Percentiles rank a stretch among this genome's conserved stretches.
phyloP scores from a whole-genome alignment of 306 rosid species.

The Ormosia semicastrata region DNA sequence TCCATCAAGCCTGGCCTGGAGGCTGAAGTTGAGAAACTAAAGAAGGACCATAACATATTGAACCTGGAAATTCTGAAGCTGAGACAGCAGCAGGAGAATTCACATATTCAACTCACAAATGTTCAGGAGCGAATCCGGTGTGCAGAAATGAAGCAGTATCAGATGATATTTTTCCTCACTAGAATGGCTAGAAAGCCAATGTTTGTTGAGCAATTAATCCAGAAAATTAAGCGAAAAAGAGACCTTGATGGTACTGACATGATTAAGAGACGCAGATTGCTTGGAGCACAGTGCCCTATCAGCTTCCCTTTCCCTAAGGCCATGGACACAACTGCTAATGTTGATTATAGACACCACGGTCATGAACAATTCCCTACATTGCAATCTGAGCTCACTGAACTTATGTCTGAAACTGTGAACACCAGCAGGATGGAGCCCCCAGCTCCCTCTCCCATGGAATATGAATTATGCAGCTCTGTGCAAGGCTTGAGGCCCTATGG shows the following conservation, averaged over 20 bases:
- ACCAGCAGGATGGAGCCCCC: slow-evolving; percentile 17
- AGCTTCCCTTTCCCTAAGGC: slow-evolving; percentile 17
- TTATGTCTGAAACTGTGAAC: slow-evolving; percentile 27
- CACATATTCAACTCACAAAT: slow-evolving; percentile 44
- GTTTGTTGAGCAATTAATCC: slow-evolving; percentile 47
- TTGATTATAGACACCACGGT: slow-evolving; percentile 34
- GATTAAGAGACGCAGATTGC: slow-evolving; percentile 59
- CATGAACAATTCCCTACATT: slow-evolving; percentile 28
- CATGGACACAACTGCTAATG: slow-evolving; percentile 4
- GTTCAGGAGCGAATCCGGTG: slow-evolving; percentile 53
- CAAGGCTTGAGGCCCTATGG: slow-evolving; percentile 21
- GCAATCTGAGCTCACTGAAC: slow-evolving; percentile 45
- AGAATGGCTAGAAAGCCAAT: slow-evolving; percentile 46
- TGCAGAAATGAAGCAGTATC: slow-evolving; percentile 59
- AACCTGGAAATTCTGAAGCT: slow-evolving; percentile 64
- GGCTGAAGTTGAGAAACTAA: slow-evolving; percentile 59
- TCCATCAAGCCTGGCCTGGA: slow-evolving; percentile 44
- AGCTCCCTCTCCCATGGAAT: slow-evolving; percentile 24
- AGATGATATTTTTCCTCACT: slow-evolving; percentile 61
- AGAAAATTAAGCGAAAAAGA: slow-evolving; percentile 42
- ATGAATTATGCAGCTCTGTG: slow-evolving; percentile 27
- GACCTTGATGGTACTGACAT: slow-evolving; percentile 45
- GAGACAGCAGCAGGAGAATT: slow-evolving; percentile 58
- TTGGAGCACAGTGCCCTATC: slow-evolving; percentile 31
- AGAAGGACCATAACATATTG: slow-evolving; percentile 56